These are phyloP conservation scores for Escovopsis weberi DNA, from an alignment of 2,329 filamentous ascomycete species.

Conservation along the genomic window DNA sequence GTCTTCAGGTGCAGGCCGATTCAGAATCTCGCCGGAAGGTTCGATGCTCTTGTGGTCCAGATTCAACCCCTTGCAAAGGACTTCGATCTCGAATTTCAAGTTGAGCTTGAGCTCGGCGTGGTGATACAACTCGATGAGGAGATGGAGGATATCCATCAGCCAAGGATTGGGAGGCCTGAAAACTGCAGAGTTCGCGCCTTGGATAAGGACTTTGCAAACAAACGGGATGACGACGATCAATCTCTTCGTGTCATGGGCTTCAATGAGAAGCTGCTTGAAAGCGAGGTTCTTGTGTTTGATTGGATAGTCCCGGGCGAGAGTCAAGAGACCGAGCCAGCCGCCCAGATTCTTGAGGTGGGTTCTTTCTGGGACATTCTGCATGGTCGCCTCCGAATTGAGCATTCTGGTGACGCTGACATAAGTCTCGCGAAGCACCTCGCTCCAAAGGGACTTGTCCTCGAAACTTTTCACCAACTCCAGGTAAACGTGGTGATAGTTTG, in stretches of 20 bases:
- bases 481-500: slow-evolving; percentile 91
- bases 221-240: slow-evolving; percentile 90
- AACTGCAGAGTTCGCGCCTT: slow-evolving; percentile 71
- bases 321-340: slow-evolving; percentile 84
- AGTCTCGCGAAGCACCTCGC: slow-evolving; percentile 83
- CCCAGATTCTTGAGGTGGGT: slow-evolving; percentile 86
- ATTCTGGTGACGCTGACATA: slow-evolving; percentile 75
- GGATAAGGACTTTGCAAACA: slow-evolving; percentile 86
- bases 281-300: slow-evolving; percentile 95
- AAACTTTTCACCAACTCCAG: slow-evolving; percentile 78
- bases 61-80: slow-evolving; percentile 81
- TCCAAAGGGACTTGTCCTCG: slow-evolving; percentile 64
- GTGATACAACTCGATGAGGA: slow-evolving; percentile 88
- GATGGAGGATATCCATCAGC: slow-evolving; percentile 88
- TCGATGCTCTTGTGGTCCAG: slow-evolving; percentile 89
- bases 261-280: slow-evolving; percentile 88
- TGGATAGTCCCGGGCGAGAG: slow-evolving; percentile 82
- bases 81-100: slow-evolving; percentile 96
- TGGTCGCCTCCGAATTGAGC: slow-evolving; percentile 77
- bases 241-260: slow-evolving; percentile 85
- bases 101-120: slow-evolving; percentile 89
- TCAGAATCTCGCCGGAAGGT: slow-evolving; percentile 72
- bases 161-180: slow-evolving; percentile 94
- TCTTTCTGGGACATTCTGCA: slow-evolving; percentile 73
- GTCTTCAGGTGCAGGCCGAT: slow-evolving; percentile 52